phyloP scores from a whole-genome alignment of 2,329 filamentous ascomycete genomes.

The Fusarium foetens region DNA sequence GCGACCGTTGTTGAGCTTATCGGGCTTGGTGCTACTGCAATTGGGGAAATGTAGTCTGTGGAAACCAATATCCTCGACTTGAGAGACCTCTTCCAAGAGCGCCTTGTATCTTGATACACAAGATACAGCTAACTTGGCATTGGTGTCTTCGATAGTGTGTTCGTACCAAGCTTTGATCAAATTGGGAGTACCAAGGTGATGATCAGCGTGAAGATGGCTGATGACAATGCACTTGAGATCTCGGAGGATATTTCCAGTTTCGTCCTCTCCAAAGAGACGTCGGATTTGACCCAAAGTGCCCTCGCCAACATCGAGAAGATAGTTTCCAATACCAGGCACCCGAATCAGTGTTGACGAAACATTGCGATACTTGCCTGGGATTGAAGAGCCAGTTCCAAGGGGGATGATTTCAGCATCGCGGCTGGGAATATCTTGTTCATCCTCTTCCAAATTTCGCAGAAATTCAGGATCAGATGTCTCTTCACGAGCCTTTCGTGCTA shows the following conservation, averaged over 20 bases:
- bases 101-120: constrained; percentile 76
- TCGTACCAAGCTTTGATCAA: constrained; percentile 87
- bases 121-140: constrained; percentile 69
- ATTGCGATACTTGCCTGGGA: constrained; percentile 94
- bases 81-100: constrained; percentile 82
- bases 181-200: constrained; percentile 86
- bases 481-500: constrained; percentile 62
- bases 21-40: constrained; percentile 33
- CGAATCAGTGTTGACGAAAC: constrained; percentile 89
- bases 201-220: constrained; percentile 95
- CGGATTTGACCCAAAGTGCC: constrained; percentile 89
- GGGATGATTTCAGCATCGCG: constrained; percentile 84
- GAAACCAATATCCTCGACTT: constrained; percentile 81
- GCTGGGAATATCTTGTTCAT: constrained; percentile 74
- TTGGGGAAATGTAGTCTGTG: constrained; percentile 56
- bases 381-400: constrained; percentile 89
- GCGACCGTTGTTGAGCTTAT: constrained; percentile 48
- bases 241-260: constrained; percentile 76
- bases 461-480: constrained; percentile 58
- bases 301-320: constrained; percentile 92
- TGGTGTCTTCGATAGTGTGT: constrained; percentile 53
- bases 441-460: constrained; percentile 58
- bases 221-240: constrained; percentile 89
- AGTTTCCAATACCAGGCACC: constrained; percentile 86
- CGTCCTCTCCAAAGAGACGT: constrained; percentile 73